Evolutionary conservation across 306 rosid genomes (phyloP).

Genomic region (Citrullus mucosospermus): DNA sequence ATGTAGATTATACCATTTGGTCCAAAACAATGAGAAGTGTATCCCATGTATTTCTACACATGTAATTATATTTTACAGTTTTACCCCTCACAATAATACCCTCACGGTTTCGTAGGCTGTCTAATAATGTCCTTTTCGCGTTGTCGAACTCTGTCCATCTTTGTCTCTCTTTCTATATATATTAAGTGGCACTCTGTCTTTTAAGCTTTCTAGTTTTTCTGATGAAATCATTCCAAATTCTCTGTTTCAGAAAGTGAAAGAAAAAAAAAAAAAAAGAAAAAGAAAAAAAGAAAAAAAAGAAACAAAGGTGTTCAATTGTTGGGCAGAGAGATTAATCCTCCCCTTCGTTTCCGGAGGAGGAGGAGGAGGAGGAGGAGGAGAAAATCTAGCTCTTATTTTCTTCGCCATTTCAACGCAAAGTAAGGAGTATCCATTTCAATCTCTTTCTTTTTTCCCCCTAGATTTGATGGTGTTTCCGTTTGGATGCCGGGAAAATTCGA

Average conservation of each 20-base stretch:
- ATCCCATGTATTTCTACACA: no score
- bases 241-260: neutral
- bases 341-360: constrained; percentile 2
- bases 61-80: neutral
- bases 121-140: neutral
- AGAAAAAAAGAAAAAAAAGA: no score
- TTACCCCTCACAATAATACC: neutral
- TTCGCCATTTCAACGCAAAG: neutral
- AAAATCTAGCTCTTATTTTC: constrained; percentile 4
- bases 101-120: neutral
- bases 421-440: neutral
- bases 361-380: neutral
- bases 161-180: neutral
- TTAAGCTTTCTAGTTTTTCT: neutral
- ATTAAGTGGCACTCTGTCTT: neutral
- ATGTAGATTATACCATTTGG: no score
- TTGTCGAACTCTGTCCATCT: neutral
- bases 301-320: neutral
- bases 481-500: constrained; percentile 24
- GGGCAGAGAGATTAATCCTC: neutral
- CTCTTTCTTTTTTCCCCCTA: neutral
- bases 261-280: neutral
- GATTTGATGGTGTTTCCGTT: constrained; percentile 6
- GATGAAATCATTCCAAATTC: neutral
- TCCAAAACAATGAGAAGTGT: no score